Base-by-base conservation (phyloP, 495 filamentous ascomycete genomes). In the Xylaria venustula region DNA sequence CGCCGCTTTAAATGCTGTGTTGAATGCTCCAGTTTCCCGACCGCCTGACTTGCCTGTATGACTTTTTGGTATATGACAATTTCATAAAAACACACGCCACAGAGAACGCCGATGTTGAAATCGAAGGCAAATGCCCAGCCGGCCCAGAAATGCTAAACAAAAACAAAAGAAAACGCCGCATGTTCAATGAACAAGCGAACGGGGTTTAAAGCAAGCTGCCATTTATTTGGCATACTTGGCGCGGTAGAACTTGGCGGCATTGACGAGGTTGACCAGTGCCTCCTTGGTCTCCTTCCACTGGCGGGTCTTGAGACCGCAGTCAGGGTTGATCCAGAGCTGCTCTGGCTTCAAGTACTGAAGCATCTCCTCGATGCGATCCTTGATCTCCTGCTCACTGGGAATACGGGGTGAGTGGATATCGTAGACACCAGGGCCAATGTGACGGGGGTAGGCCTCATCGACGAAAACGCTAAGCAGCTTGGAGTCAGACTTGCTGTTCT, bases 401-500 rank as follows among this genome's bases (percentile, higher is more conserved):
- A 98, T 83, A 89, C 94, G 95, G 56, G 94, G 95, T 55, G 90
- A 93, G 90, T 98, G 94, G 83, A 98, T 98, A 78, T 98, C 94
- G 74, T 97, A 98, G 78, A 98, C 93, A 87, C 92, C 94, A 59
- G 94, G 94, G 47, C 94, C 94, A 68, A 98, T 98, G 84, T 98
- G 93, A 64, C 92, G 87, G 56, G 92, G 92, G 84, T 97, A 98
- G 23, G 87, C 88, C 84, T 93, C 88, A 71, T 98, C 93, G 64
- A 96, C 88, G 76, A 98, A 98, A 77, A 98, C 94, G 81, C 94
- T 90, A 74, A 98, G 87, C 61, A 98, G 87, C 88, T 98, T 98
- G 69, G 95, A 92, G 77, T 98, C 94, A 63, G 90, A 95, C 89
- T 98, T 98, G 87, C 89, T 93, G 90, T 98, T 98, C 88, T 98